Evolutionary conservation across 495 filamentous ascomycete genomes (phyloP), one percentile per base, ranked within the genome.

Genomic region (Patellaria atrata): DNA sequence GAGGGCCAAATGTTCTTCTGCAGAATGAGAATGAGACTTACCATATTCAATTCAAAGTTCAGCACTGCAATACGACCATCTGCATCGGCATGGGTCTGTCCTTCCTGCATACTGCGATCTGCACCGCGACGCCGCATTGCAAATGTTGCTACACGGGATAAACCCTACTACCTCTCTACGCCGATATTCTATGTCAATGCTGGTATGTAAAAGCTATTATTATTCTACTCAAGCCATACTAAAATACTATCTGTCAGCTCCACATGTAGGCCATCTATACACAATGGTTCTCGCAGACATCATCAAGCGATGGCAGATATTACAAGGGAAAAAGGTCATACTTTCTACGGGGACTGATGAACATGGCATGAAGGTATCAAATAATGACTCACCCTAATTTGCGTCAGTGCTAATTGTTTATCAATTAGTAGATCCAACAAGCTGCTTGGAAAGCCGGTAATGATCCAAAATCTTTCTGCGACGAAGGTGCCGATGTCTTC

Each of bases 111-210:
- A n/a, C n/a, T n/a, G n/a, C n/a, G n/a, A n/a, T n/a, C n/a, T n/a
- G n/a, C n/a, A n/a, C n/a, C n/a, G n/a, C n/a, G n/a, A n/a, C n/a
- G n/a, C n/a, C n/a, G n/a, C n/a, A n/a, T n/a, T n/a, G n/a, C n/a
- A n/a, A n/a, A n/a, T n/a, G n/a, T n/a, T n/a, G n/a, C n/a, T n/a
- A n/a, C n/a, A n/a, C n/a, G n/a, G n/a, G 29, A 40, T 44, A 96
- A 97, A 63, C 86, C 91, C 4, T 94, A 77, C 65, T 96, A 94
- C 68, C 66, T 94, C 47, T 96, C 89, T 3, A 85, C 82, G 5
- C 89, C 89, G 5, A 99, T 99, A 30, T 99, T 96, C 65, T 99
- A 99, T 53, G 91, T 96, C 56, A 99, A 99, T 68, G 82, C 86
- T 15, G 75, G 85, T 91, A 65, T 45, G 62, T 40, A 36, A 1